Evolutionary conservation across 176 grass and related monocot species (phyloP), one percentile per base, ranked within the genome.

Genomic region (Canna indica): DNA sequence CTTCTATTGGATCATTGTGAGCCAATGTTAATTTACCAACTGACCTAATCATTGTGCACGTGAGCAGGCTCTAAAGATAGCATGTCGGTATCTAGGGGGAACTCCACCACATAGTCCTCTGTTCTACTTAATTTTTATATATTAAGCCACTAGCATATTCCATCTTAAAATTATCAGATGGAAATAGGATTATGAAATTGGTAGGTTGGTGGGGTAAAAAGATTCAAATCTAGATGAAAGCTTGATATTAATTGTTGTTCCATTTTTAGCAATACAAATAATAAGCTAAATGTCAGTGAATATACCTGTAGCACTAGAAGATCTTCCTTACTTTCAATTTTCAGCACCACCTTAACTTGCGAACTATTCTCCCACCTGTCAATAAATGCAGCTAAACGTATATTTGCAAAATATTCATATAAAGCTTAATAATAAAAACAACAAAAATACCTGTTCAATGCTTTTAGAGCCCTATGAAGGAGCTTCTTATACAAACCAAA

Each of bases 271-370:
- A n/a, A n/a, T n/a, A n/a, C n/a, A n/a, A n/a, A n/a, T n/a, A n/a
- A n/a, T 0, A 18, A 13, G 28, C 30, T 63, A 32, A 6, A 63
- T 16, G 18, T 26, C 63, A 66, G 28, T 67, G n/a, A 18, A 11
- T 41, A 72, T 88, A 93, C 94, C 68, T 99, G 89, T 74, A 99
- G 87, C 85, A 90, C 75, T 66, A 99, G 89, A 87, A 99, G 84
- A 75, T 99, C 84, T 77, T 88, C 81, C 84, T 99, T 82, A 0
- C 75, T 93, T 75, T 99, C 94, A 39, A 90, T 78, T 83, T 99
- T 99, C 72, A 99, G 68, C 24, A 93, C 94, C 77, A 93, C 94
- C 67, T 99, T 93, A 54, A 93, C 94, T 86, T 99, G 94, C 8
- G 86, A 86, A 50, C 94, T 90, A 67, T 85, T 79, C 65, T 99